A percentile compares a stretch with the other conserved stretches of the same genome.
Conservation (phyloP, 495 filamentous ascomycete species). For the Hamigera avellanea region DNA sequence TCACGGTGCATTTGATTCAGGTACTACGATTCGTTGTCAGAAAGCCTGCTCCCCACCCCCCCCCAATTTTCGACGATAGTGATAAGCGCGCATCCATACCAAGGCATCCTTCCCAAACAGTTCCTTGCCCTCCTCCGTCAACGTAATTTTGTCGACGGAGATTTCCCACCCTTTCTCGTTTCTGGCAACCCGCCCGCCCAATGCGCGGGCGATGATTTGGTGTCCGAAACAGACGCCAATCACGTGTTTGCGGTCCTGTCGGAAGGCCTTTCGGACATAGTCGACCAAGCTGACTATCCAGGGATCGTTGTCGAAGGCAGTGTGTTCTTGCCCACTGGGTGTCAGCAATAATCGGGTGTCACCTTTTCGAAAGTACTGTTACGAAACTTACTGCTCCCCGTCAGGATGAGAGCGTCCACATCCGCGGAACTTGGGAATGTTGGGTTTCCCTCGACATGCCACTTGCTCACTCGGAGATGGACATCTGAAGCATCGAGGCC, state of each 20-base stretch:
- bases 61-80: too few species aligned
- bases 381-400: conserved; percentile 44
- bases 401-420: conserved; percentile 66
- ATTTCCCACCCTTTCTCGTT: conserved; percentile 66
- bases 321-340: conserved; percentile 33
- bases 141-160: conserved; percentile 49
- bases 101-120: conserved; percentile 56
- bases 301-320: conserved; percentile 48
- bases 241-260: conserved; percentile 45
- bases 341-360: neutral
- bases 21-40: conserved; percentile 36
- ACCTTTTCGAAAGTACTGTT: too few species aligned
- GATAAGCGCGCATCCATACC: conserved; percentile 28
- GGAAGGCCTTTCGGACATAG: conserved; percentile 43
- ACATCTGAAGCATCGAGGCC: conserved; percentile 6
- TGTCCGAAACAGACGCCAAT: conserved; percentile 89
- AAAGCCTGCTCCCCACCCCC: too few species aligned
- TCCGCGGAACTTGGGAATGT: conserved; percentile 52
- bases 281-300: conserved; percentile 66
- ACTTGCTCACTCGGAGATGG: conserved; percentile 44
- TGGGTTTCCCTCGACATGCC: conserved; percentile 47
- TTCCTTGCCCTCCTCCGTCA: conserved; percentile 55
- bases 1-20: conserved; percentile 87
- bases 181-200: conserved; percentile 52
- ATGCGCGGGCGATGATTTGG: conserved; percentile 71